Base-by-base conservation (phyloP, 2,329 filamentous ascomycete species). In the Colletotrichum higginsianum region DNA sequence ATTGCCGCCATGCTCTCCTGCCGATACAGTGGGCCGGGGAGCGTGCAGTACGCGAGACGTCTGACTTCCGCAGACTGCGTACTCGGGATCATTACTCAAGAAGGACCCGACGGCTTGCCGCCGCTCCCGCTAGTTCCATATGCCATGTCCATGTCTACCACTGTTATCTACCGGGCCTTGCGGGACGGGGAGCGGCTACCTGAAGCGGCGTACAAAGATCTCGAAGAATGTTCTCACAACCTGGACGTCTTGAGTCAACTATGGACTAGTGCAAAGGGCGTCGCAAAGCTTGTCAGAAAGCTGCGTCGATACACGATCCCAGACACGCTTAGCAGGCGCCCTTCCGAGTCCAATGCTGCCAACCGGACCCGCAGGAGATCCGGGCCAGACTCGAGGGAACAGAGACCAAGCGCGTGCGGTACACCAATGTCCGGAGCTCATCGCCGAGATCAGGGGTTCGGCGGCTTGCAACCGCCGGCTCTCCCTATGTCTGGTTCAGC, bases 1-100 rank as follows among this genome's bases (percentile, higher is more conserved):
- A 55, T 75, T 8, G 66, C 75, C 8, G 75, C 75, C 35, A 75
- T 76, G 75, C 68, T 76, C 2, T 75, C 75, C 3, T 76, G 75
- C 42, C 63, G 73, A 23, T 74, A 66, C 57, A 75, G 75, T 47
- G 74, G 74, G 13, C 75, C 75, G 7, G 71, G 74, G 2, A 73
- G 67, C 26, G 55, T 56, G 2, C 75, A 68, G 13, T 76, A 76
- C 44, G 47, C 12, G 18, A 67, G 75, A 18, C 65, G 75, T 12
- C 61, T 76, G 13, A 47, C 60, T 0, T 76, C 75, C 3, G 74
- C 75, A 3, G 73, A 74, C 35, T 49, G 57, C 0, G 66, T 75
- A 21, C 63, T 76, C 13, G 11, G 13, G 3, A 65, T 76, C n/a
- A 46, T 75, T 12, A 44, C 58, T 16, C 52, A 66, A 12, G 67